Conservation (phyloP, 2,329 filamentous ascomycete species). For the Massarina eburnea region DNA sequence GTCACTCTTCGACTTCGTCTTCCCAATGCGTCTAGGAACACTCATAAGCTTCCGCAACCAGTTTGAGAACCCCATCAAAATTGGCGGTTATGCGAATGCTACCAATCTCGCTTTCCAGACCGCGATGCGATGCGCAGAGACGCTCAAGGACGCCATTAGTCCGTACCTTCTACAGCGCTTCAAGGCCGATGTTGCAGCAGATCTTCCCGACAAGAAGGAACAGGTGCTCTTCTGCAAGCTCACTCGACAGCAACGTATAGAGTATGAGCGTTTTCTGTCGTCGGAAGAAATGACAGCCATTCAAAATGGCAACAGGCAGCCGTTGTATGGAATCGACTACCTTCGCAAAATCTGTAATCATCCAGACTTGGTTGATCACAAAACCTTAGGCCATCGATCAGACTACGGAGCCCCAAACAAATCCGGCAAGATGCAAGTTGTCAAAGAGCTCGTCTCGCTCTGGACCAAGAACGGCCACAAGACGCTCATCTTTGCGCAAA, state of each 20-base stretch:
- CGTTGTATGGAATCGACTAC: slow-evolving; percentile 86
- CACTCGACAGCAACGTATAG: slow-evolving; percentile 73
- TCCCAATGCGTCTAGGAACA: slow-evolving; percentile 91
- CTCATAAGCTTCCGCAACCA: slow-evolving; percentile 86
- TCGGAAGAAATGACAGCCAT: slow-evolving; percentile 89
- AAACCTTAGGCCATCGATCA: slow-evolving; percentile 57
- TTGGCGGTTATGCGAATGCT: slow-evolving; percentile 93
- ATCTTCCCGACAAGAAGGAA: slow-evolving; percentile 93
- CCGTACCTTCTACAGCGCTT: slow-evolving; percentile 90
- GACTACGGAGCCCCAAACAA: slow-evolving; percentile 74
- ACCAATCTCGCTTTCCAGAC: slow-evolving; percentile 93
- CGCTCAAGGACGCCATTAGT: slow-evolving; percentile 88
- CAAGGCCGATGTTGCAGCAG: slow-evolving; percentile 90
- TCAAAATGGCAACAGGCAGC: slow-evolving; percentile 71
- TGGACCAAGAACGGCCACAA: slow-evolving; percentile 96
- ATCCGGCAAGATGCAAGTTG: slow-evolving; percentile 95
- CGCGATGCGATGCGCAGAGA: slow-evolving; percentile 90
- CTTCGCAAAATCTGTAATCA: slow-evolving; percentile 98
- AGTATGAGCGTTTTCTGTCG: slow-evolving; percentile 77
- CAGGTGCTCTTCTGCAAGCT: slow-evolving; percentile 95
- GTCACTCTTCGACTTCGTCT: slow-evolving; percentile 98
- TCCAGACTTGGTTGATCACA: slow-evolving; percentile 79
- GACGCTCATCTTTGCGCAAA: slow-evolving; percentile 88
- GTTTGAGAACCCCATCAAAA: slow-evolving; percentile 90
- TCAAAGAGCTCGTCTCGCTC: slow-evolving; percentile 80